Base-by-base conservation (phyloP, 768 basidiomycete species). In the Lyophyllum atratum region DNA sequence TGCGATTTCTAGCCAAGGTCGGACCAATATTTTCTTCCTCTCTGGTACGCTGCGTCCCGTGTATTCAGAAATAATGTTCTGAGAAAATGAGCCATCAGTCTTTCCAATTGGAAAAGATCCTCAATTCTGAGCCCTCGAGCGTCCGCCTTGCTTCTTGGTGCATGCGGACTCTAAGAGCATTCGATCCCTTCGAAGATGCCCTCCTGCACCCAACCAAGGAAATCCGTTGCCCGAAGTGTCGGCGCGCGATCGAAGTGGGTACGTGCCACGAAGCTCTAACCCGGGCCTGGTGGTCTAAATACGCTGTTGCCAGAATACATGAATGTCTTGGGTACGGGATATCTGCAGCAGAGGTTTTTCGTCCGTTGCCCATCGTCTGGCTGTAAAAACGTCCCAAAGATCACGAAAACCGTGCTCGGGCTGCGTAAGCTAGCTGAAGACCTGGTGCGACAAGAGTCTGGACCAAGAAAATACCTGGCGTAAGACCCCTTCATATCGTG, bases 181-280 rank as follows among this genome's bases (percentile, higher is more conserved):
- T 62, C 24, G 61, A 62, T 54, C 50, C 58, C 5, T 28, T 62
- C 28, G 55, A 62, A 33, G 61, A 61, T 47, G 60, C 60, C 8
- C 33, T 12, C 12, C 29, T 22, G 12, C 43, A 50, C 34, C 24
- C n/a, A 5, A 48, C 37, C 12, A 62, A 56, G 24, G 26, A 24
- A 3, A 56, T 62, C 14, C 33, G 39, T n/a, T 62, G 61, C 29
- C 58, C 58, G 1, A 59, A 49, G 25, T 62, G 58, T 34, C 31
- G 40, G 21, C 9, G 51, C 1, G 28, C 15, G 15, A 33, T 49
- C 19, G 44, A 59, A 34, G 49, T 39, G 1, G 34, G 59, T 60
- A 28, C 33, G 51, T 52, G 22, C 34, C 29, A 11, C 29, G 6
- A 31, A 31, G 29, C 11, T 37, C 17, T 15, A 7, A 12, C 34